Percentiles rank a stretch among this genome's conserved stretches.
These are phyloP conservation scores for Psilocybe tampanensis DNA, from an alignment of 768 basidiomycete species.

Conservation along the genomic window DNA sequence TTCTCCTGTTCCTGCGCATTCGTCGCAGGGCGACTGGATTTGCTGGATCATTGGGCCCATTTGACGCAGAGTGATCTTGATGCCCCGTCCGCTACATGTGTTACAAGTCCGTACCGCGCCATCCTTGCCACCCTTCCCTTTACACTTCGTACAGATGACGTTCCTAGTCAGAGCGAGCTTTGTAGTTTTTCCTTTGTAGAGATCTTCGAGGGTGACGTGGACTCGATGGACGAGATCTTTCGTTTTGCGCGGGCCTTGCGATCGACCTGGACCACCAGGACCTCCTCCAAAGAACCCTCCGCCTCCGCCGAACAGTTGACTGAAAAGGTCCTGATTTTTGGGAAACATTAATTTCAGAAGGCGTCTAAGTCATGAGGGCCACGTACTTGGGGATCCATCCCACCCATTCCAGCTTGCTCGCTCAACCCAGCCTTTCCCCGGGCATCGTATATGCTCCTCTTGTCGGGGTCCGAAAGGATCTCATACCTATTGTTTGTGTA, in stretches of 20 bases:
- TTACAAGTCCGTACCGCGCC: slow-evolving; percentile 85
- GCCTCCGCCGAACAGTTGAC: slow-evolving; percentile 89
- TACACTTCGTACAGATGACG: slow-evolving; percentile 90
- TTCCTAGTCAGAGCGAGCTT: slow-evolving; percentile 97
- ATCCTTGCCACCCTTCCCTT: slow-evolving; percentile 96
- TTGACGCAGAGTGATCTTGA: slow-evolving; percentile 90
- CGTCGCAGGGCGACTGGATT: slow-evolving; percentile 93
- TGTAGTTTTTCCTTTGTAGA: slow-evolving; percentile 98
- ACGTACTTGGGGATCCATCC: slow-evolving; percentile 93
- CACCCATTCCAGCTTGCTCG: slow-evolving; percentile 87
- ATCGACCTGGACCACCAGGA: slow-evolving; percentile 63
- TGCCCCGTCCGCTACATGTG: slow-evolving; percentile 84
- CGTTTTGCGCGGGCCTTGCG: slow-evolving; percentile 84
- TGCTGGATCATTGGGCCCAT: slow-evolving; percentile 99
- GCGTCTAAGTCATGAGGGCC: background rate
- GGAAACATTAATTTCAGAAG: slow-evolving; percentile 10
- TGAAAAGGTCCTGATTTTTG: slow-evolving; percentile 81
- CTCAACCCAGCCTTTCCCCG: slow-evolving; percentile 91
- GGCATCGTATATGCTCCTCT: slow-evolving; percentile 81
- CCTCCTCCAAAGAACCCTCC: slow-evolving; percentile 76
- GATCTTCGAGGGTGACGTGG: slow-evolving; percentile 94
- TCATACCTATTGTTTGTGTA: slow-evolving; percentile 70
- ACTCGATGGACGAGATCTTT: slow-evolving; percentile 99
- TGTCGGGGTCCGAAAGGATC: slow-evolving; percentile 86
- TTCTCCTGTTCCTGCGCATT: slow-evolving; percentile 93